Base-by-base conservation (phyloP, 1,284 basidiomycete species). In the Ceratobasidium sp. region DNA sequence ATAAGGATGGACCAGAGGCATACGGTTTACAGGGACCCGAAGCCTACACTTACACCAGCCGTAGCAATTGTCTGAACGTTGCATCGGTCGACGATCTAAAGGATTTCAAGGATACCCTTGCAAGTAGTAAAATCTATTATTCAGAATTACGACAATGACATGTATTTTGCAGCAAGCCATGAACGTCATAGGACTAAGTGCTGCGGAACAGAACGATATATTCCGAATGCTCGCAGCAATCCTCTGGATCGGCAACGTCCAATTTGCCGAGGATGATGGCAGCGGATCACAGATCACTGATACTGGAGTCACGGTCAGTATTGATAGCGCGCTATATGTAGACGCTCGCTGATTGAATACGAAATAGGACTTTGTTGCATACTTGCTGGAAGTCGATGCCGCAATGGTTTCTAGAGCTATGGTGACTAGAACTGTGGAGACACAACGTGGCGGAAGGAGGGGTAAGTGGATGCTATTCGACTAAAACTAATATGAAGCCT, bases 1-100 rank as follows among this genome's bases (percentile, higher is more conserved):
- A 36, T n/a, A n/a, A n/a, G n/a, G n/a, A n/a, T n/a, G n/a, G n/a
- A n/a, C n/a, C 80, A 96, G 97, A 99, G 82, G 87, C 89, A 73
- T 97, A 96, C 78, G 97, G 97, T 50, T 83, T 99, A n/a, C 96
- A 98, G 82, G 96, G 94, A 1, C 97, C 97, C 1, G 96, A 98
- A 75, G 89, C 95, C 0, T 99, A 99, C 80, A 88, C 91, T 0
- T 99, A 98, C 80, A 99, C 93, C 0, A 96, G 92, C 78, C 83
- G 91, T 76, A 97, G 95, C 79, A 92, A 93, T 74, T 99, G 97
- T 81, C 84, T 98, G 39, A 91, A 96, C 71, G 97, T 99, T 9
- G 86, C 88, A 43, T 94, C 92, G 72, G 97, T 99, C 76, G 89
- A 98, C 78, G 97, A 99, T 83, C 83, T 84, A 12, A 85, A 90